Evolutionary conservation across 495 filamentous ascomycete species (phyloP).

Genomic region (Penicillium manginii): DNA sequence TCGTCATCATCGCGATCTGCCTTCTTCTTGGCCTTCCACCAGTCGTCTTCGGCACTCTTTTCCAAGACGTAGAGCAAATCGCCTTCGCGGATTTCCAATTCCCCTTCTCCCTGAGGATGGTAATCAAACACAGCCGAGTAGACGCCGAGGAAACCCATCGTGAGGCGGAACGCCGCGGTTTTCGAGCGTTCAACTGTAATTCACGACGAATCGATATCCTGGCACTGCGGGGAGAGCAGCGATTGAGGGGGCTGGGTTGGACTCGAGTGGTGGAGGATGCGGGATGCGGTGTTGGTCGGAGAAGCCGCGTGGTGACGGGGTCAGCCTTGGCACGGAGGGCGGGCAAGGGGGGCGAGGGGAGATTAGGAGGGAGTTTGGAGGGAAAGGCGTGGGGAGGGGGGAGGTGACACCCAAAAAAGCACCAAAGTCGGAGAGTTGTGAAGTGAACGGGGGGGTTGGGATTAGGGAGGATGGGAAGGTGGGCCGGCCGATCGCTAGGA

Average conservation of each 20-base stretch:
- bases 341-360: conserved; percentile 14
- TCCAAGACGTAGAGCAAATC: conserved; percentile 92
- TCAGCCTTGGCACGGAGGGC: conserved; percentile 32
- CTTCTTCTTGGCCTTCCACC: conserved; percentile 99
- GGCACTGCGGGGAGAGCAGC: conserved; percentile 16
- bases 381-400: background rate
- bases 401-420: conserved; percentile 1
- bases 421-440: conserved; percentile 15
- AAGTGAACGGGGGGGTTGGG: conserved; percentile 21
- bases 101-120: conserved; percentile 81
- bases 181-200: background rate
- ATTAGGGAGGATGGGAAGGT: conserved; percentile 25
- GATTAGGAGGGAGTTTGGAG: conserved; percentile 6
- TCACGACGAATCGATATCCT: conserved; percentile 14
- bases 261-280: conserved; percentile 8
- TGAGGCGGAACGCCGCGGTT: conserved; percentile 14
- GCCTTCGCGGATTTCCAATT: conserved; percentile 85
- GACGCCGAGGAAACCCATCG: conserved; percentile 83
- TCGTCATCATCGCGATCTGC: conserved; percentile 88
- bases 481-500: conserved; percentile 33
- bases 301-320: conserved; percentile 19
- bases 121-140: conserved; percentile 96
- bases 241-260: conserved; percentile 14
- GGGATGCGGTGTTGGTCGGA: conserved; percentile 16
- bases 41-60: conserved; percentile 87